Base-by-base conservation (phyloP, 1,139 yeast species). In the Hyphopichia wangnamkhiaoensis region DNA sequence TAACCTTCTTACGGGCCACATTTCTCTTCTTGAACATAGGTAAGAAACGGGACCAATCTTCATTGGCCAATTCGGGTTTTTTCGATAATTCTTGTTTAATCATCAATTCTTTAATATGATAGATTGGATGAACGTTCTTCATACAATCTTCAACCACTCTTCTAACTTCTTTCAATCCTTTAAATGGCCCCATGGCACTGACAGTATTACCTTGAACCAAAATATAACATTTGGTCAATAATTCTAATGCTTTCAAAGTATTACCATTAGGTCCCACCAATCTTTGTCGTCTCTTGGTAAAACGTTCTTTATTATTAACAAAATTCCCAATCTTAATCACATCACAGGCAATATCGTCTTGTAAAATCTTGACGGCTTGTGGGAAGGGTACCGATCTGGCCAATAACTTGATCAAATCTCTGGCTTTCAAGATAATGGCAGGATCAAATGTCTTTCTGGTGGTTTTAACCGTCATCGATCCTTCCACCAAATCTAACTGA, bases 311-410 rank as follows among this genome's bases (percentile, higher is more conserved):
- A 59, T 90, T 94, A 34, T 88, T 68, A 18, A 90, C 95, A 53
- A 84, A 78, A 54, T 84, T 88, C 13, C 97, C 96, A 59, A 93
- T 93, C 72, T 94, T 93, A 51, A 93, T 88, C 37, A 93, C 95
- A 58, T 93, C 99, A 67, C 98, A 90, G 0, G 98, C 96, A 53
- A 85, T 71, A 52, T 93, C 98, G 57, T 91, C 97, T 51, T 90
- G 88, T 44, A 93, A 68, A 40, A 93, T 84, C 64, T 89, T 91
- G 25, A 89, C 81, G 0, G 98, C 98, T 62, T 93, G 98, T 3
- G 96, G 97, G 50, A 88, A 87, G 17, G 98, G 98, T 25, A 93
- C 99, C 8, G 97, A 89, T 63, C 99, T 80, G 0, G 98, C 96
- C 49, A 93, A 73, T 43, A 93, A 76, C 65, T 93, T 93, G 59